Evolutionary conservation across 2,329 filamentous ascomycete species (phyloP), one percentile per base, ranked within the genome.

Genomic region (Zasmidium angulare): DNA sequence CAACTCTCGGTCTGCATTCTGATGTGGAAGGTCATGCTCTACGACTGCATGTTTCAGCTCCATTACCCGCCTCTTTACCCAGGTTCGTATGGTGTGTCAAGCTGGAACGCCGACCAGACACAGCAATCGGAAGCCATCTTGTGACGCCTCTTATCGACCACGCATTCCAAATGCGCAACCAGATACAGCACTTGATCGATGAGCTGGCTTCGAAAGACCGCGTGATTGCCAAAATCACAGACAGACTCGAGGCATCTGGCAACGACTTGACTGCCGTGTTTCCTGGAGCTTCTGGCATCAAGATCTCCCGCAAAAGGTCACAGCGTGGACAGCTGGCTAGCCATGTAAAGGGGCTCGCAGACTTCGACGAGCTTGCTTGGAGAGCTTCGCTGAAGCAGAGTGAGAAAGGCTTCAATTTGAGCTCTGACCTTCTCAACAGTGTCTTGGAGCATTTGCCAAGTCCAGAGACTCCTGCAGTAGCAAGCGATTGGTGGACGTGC

Each of bases 51-150:
- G 76, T 89, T 24, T 85, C 79, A 2, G 85, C 85, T 57, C 75
- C 81, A 9, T 78, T 93, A 12, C 86, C 88, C 1, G 73, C 78
- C n/a, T 85, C 85, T 1, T 77, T 92, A 26, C 77, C 80, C 50
- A 81, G 84, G 3, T 76, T 93, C 36, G 77, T 77, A 60, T 93
- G 90, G 90, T 81, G 81, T 0, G 79, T 92, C 57, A 74, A 81
- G 50, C 75, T 93, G 19, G 71, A 65, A 7, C 79, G 72, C 51
- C 73, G 76, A 29, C 63, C 75, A 1, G 69, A 77, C 3, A 71
- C 72, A 4, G 72, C 72, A 2, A 68, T 84, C n/a, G 81, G 78
- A 12, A 72, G 74, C 48, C 75, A 82, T 50, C 70, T 88, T 21
- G 74, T 86, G 10, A 70, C 81, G 4, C 84, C 85, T 1, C 72